These are phyloP conservation scores for Xylaria venustula DNA, from an alignment of 495 filamentous ascomycete genomes.

Conservation along the genomic window DNA sequence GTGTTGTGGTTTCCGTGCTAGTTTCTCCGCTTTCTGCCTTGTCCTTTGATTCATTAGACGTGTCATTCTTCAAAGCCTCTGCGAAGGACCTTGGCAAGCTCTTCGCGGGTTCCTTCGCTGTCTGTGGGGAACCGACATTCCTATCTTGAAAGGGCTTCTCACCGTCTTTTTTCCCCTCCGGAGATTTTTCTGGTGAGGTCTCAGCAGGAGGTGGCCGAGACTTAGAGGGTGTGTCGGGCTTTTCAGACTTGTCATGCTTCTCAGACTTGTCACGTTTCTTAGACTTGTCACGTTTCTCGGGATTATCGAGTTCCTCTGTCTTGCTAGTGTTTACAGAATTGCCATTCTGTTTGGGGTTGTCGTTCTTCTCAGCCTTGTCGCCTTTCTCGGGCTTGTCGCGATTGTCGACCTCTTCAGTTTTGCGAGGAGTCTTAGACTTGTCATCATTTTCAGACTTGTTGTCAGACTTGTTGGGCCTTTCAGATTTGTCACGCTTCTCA, in stretches of 20 bases:
- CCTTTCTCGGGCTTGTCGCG: too few relatives aligned
- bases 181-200: background rate
- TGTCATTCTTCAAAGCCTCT: background rate
- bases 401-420: too few relatives aligned
- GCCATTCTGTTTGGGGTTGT: too few relatives aligned
- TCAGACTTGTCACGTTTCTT: background rate
- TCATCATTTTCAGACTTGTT: too few relatives aligned
- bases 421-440: too few relatives aligned
- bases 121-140: background rate
- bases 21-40: background rate
- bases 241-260: background rate
- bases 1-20: background rate
- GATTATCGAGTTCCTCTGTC: background rate
- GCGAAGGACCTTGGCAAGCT: background rate
- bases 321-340: background rate
- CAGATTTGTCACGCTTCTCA: too few relatives aligned
- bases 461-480: too few relatives aligned
- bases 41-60: constrained; percentile 16
- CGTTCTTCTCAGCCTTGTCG: too few relatives aligned
- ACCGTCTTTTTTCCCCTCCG: constrained; percentile 10
- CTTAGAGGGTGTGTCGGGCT: background rate
- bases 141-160: constrained; percentile 6
- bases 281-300: background rate
- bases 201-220: background rate
- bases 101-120: background rate